These are phyloP conservation scores for Auricularia sp. DNA, from an alignment of 768 basidiomycete species.

Conservation along the genomic window DNA sequence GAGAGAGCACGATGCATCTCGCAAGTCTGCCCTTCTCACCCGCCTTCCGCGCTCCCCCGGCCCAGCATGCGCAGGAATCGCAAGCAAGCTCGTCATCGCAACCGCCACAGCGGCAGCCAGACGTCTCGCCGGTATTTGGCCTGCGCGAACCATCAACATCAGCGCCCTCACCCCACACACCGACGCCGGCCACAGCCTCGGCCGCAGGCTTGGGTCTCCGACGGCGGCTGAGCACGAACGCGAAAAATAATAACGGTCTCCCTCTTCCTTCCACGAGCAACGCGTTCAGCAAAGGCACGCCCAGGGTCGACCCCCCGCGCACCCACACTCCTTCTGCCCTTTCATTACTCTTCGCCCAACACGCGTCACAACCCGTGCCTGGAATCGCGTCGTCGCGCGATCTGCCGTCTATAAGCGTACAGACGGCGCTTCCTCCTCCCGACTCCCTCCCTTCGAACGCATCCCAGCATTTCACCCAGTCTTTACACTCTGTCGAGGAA, in stretches of 20 bases:
- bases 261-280: neutral
- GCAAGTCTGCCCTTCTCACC: neutral
- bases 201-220: neutral
- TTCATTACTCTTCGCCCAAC: neutral
- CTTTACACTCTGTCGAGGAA: neutral
- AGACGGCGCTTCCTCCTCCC: neutral
- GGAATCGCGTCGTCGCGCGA: neutral
- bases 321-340: neutral
- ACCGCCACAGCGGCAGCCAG: neutral
- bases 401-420: neutral
- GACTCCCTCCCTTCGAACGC: neutral
- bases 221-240: neutral
- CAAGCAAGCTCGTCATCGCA: neutral
- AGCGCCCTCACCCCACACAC: neutral
- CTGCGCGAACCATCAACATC: neutral
- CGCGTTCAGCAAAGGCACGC: neutral
- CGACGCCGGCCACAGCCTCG: neutral
- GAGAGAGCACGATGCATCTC: constrained; percentile 1
- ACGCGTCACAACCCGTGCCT: neutral
- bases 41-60: neutral
- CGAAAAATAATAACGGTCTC: neutral
- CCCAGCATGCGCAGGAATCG: too few species aligned
- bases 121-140: neutral
- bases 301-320: neutral
- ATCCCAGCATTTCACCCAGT: neutral